These are phyloP conservation scores for Tricholoma bakamatsutake DNA, from an alignment of 768 basidiomycete species.

Conservation along the genomic window DNA sequence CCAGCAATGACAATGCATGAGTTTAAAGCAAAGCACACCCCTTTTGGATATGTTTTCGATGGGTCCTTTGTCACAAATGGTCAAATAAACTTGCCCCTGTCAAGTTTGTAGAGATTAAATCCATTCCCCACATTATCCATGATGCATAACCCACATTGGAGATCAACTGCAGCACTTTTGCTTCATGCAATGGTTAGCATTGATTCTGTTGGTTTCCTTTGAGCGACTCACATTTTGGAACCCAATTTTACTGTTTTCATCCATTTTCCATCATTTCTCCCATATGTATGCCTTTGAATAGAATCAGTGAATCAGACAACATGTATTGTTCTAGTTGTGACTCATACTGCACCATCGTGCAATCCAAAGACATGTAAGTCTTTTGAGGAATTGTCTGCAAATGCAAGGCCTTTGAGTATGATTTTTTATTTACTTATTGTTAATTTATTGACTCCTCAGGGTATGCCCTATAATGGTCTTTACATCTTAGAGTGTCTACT, in stretches of 20 bases:
- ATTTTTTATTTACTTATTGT: too few relatives aligned
- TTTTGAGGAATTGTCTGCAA: not conserved
- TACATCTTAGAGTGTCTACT: too few relatives aligned
- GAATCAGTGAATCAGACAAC: not conserved
- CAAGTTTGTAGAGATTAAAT: conserved; percentile 15
- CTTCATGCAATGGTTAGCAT: conserved; percentile 1
- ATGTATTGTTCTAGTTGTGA: not conserved
- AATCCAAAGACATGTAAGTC: not conserved
- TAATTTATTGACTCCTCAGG: too few relatives aligned
- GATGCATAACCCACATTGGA: not conserved
- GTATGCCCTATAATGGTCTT: too few relatives aligned
- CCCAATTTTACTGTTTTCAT: not conserved
- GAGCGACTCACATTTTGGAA: not conserved
- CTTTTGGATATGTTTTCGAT: conserved; percentile 11
- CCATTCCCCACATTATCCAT: not conserved
- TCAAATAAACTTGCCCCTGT: conserved; percentile 12
- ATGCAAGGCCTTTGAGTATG: not conserved
- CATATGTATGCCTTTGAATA: not conserved
- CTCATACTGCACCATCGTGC: not conserved
- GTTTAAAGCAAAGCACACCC: conserved; percentile 12
- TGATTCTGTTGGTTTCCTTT: not conserved
- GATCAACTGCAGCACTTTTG: too few relatives aligned
- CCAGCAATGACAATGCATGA: conserved; percentile 12
- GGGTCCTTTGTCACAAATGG: conserved; percentile 8
- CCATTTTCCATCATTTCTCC: not conserved